phyloP scores from a whole-genome alignment of 202 grass and related monocot genomes.

The Digitaria exilis region DNA sequence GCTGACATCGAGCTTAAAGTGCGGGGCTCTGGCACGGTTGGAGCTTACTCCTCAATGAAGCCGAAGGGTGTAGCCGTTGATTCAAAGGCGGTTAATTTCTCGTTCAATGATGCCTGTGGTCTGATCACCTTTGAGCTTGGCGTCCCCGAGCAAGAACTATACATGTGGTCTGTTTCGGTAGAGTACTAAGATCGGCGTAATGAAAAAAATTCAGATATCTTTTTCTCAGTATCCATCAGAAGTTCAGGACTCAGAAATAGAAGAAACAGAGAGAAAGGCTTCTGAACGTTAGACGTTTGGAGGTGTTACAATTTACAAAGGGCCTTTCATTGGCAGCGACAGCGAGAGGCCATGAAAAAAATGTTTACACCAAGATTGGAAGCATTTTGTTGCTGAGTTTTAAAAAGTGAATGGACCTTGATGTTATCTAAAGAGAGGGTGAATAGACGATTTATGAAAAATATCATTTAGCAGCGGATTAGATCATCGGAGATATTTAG shows the following conservation, averaged over 20 bases:
- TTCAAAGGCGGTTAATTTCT: constrained; percentile 36
- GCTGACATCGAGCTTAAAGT: constrained; percentile 36
- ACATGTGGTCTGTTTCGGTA: constrained; percentile 48
- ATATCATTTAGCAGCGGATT: too few species aligned
- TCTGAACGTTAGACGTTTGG: background rate
- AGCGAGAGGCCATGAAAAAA: too few species aligned
- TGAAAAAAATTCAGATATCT: background rate
- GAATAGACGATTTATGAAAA: too few species aligned
- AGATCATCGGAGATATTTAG: too few species aligned
- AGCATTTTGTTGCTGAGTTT: too few species aligned
- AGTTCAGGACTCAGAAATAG: background rate
- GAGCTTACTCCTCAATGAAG: constrained; percentile 56
- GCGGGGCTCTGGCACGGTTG: constrained; percentile 47
- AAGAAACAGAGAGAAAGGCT: background rate
- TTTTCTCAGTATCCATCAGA: background rate
- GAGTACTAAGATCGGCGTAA: constrained; percentile 32
- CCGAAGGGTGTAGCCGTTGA: constrained; percentile 49
- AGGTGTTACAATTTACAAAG: background rate
- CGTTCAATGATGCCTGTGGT: constrained; percentile 48
- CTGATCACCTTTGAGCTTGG: constrained; percentile 50
- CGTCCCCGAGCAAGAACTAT: constrained; percentile 48
- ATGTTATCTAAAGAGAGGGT: too few species aligned
- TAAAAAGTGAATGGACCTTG: too few species aligned
- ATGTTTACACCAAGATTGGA: too few species aligned
- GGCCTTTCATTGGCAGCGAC: too few species aligned